phyloP scores from a whole-genome alignment of 2,329 filamentous ascomycete genomes.

The Ophiostoma australiae region DNA sequence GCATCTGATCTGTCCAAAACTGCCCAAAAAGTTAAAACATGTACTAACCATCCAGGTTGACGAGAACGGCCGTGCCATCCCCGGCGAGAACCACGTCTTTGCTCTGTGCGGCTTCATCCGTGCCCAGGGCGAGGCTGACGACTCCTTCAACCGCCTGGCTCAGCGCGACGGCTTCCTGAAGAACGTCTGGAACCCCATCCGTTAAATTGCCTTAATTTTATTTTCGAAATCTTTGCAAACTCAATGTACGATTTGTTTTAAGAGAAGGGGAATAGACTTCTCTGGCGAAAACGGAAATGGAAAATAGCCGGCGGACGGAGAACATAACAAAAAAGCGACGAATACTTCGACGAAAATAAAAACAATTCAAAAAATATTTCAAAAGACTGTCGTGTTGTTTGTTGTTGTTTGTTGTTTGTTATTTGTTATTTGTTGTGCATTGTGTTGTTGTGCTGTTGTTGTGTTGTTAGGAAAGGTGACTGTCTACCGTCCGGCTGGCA shows the following conservation, averaged over 20 bases:
- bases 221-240: background rate
- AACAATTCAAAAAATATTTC: conserved; percentile 5
- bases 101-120: conserved; percentile 97
- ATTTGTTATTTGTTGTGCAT: background rate
- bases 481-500: background rate
- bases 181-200: conserved; percentile 83
- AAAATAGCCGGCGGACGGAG: conserved; percentile 14
- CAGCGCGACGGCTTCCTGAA: conserved; percentile 97
- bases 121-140: conserved; percentile 96
- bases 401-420: background rate
- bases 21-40: background rate
- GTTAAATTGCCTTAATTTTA: conserved; percentile 41
- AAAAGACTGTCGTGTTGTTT: background rate
- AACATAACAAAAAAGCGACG: conserved; percentile 7
- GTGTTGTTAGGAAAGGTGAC: background rate
- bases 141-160: conserved; percentile 89
- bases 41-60: conserved; percentile 54
- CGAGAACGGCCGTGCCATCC: conserved; percentile 90
- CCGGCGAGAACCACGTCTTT: conserved; percentile 95
- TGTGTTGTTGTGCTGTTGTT: background rate
- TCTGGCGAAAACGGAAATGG: conserved; percentile 3
- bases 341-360: conserved; percentile 9
- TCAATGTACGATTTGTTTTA: conserved; percentile 10
- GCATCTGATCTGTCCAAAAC: too few species aligned
- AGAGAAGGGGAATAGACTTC: background rate